These are phyloP conservation scores for Cyclocybe aegerita DNA, from an alignment of 768 basidiomycete genomes.

Conservation along the genomic window DNA sequence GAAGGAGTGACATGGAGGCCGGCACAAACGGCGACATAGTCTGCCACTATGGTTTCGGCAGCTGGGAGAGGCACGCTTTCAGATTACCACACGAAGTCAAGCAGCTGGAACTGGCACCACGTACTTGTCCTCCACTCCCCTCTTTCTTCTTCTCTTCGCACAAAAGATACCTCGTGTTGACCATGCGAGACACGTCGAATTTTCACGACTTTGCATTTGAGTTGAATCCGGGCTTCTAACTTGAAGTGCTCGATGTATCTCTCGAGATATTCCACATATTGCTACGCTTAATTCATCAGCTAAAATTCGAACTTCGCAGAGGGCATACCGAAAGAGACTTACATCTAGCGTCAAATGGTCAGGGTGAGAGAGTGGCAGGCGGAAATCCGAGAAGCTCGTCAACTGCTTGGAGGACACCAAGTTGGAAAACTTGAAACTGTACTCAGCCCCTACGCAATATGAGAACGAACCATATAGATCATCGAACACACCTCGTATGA, in stretches of 20 bases:
- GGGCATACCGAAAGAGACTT: not conserved
- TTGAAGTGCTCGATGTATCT: conserved; percentile 43
- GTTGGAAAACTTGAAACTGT: conserved; percentile 36
- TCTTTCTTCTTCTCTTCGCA: conserved; percentile 1
- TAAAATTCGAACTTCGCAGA: not conserved
- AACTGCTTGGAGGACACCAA: conserved; percentile 61
- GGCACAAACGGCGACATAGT: conserved; percentile 49
- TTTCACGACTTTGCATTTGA: conserved; percentile 36
- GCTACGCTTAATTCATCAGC: conserved; percentile 16
- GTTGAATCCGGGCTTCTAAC: conserved; percentile 35
- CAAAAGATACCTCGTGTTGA: conserved; percentile 11
- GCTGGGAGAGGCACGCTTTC: conserved; percentile 12
- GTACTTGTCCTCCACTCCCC: conserved; percentile 4
- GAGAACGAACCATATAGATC: not conserved
- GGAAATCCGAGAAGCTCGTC: conserved; percentile 61
- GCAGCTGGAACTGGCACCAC: not conserved
- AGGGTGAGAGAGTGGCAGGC: conserved; percentile 41
- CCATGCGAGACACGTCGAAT: conserved; percentile 19
- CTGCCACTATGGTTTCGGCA: conserved; percentile 29
- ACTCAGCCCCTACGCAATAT: not conserved
- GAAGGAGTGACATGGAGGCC: conserved; percentile 57
- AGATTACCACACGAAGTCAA: not conserved
- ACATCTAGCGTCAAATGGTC: conserved; percentile 50
- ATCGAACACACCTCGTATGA: conserved; percentile 37
- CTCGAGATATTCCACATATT: conserved; percentile 53